Base-by-base conservation (phyloP, 305 asterid species). In the Fraxinus latifolia region DNA sequence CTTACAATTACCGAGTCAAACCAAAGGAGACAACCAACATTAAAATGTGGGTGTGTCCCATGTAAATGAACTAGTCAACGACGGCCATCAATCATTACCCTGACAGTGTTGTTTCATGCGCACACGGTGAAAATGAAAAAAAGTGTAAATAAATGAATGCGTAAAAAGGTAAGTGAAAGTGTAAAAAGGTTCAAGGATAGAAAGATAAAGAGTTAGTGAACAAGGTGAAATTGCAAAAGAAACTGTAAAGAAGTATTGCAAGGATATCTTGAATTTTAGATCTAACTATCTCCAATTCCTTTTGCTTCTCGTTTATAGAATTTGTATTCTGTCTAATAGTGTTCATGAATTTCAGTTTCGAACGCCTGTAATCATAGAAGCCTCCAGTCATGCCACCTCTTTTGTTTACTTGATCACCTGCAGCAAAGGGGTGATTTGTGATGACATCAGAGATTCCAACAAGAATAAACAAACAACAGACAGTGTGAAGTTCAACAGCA, bases 321-420 rank as follows among this genome's bases (percentile, higher is more conserved):
- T 84, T 83, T 67, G 86, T 81, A 83, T 91, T 92, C 84, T 86
- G 92, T 84, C 87, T 91, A 86, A 96, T 87, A 79, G 91, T 89
- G 87, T 91, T 93, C 97, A 94, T 91, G 81, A 91, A 91, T 85
- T 90, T 96, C 82, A 96, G 81, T 86, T 89, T 96, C 53, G 99
- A 96, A 65, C 98, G 98, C 88, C 95, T 93, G 44, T 88, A 74
- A 86, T 96, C 98, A 87, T 96, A 92, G 88, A 93, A 96, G 50
- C 99, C 99, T 67, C 99, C 99, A 34, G 98, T 96, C 99, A 96
- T 94, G 84, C 98, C 98, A 84, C 99, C 99, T 85, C 92, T 94
- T 90, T 93, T 96, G 92, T 95, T 96, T 68, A 96, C 99, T 89
- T 96, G 99, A 90, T 96, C 99, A 77, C 99, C 99, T 96, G 90